Evolutionary conservation across 2,329 filamentous ascomycete species (phyloP).

Genomic region (Botrytis paeoniae): DNA sequence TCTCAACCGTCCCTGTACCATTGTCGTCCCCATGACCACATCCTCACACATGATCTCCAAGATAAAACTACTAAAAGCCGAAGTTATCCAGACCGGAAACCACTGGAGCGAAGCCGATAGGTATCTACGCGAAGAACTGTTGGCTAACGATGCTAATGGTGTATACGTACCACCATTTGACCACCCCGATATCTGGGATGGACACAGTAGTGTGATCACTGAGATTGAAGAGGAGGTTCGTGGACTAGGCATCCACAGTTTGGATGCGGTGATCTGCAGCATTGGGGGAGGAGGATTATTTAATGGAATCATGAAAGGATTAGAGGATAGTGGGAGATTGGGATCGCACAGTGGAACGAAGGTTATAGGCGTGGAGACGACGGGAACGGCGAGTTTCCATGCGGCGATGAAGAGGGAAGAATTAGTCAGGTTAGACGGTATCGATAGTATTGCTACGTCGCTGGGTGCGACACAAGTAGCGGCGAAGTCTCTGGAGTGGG

Average conservation of each 20-base stretch:
- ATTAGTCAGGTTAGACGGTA: conserved; percentile 63
- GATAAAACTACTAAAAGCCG: conserved; percentile 63
- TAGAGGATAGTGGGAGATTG: conserved; percentile 32
- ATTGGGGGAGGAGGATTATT: conserved; percentile 81
- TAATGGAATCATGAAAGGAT: conserved; percentile 69
- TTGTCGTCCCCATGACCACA: conserved; percentile 49
- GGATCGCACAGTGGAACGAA: neutral
- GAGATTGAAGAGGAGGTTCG: conserved; percentile 35
- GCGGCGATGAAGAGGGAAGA: conserved; percentile 24
- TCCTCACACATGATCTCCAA: conserved; percentile 69
- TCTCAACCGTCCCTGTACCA: conserved; percentile 50
- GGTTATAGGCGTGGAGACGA: neutral
- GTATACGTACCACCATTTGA: conserved; percentile 72
- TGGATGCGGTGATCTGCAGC: conserved; percentile 69
- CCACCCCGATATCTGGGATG: conserved; percentile 64
- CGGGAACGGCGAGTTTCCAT: conserved; percentile 1
- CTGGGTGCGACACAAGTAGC: conserved; percentile 74
- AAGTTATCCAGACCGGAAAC: conserved; percentile 66
- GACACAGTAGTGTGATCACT: conserved; percentile 57
- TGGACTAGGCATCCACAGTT: conserved; percentile 41
- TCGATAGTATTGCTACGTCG: conserved; percentile 72
- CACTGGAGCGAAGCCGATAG: conserved; percentile 68
- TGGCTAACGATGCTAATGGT: conserved; percentile 46
- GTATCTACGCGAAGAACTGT: conserved; percentile 58
- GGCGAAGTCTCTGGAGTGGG: conserved; percentile 64